Evolutionary conservation across 23 red algal genomes (phyloP).

Genomic region (Cyanidium caldarium): DNA sequence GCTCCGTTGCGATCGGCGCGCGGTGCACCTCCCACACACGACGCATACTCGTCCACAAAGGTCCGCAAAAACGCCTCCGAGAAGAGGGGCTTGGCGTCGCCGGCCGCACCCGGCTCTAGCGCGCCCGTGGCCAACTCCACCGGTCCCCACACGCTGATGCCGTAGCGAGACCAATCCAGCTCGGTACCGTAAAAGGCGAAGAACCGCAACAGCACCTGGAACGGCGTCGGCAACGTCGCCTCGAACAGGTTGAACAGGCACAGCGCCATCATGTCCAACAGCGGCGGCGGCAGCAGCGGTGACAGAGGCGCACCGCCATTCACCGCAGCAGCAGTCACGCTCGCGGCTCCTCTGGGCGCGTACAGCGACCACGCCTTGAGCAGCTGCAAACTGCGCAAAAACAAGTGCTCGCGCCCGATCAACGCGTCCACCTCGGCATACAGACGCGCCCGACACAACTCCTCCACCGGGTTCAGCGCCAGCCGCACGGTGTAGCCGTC

Average conservation of each 20-base stretch:
- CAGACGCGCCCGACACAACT: slow-evolving; percentile 1
- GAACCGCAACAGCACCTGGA: slow-evolving; percentile 6
- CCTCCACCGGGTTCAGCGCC: slow-evolving; percentile 11
- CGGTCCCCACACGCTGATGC: slow-evolving; percentile 11
- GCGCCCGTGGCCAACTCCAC: background rate
- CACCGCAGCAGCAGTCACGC: background rate
- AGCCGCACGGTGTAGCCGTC: slow-evolving; percentile 3
- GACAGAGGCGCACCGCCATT: background rate
- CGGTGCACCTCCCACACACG: no score
- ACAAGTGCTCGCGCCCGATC: slow-evolving; percentile 16
- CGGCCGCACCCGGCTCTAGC: background rate
- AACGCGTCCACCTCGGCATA: slow-evolving; percentile 16
- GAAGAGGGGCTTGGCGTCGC: background rate
- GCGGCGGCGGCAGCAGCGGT: background rate
- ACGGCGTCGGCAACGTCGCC: slow-evolving; percentile 3
- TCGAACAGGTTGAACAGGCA: slow-evolving; percentile 9
- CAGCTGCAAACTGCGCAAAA: slow-evolving; percentile 12
- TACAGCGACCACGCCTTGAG: slow-evolving; percentile 15
- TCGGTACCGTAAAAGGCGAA: slow-evolving; percentile 17
- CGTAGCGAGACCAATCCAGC: slow-evolving; percentile 18
- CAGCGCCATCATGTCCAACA: background rate
- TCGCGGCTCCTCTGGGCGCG: background rate
- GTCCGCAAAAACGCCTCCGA: background rate
- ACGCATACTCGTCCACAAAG: background rate
- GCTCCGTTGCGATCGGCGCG: background rate